Conservation (phyloP, 768 basidiomycete genomes). For the Dendrothele bispora region DNA sequence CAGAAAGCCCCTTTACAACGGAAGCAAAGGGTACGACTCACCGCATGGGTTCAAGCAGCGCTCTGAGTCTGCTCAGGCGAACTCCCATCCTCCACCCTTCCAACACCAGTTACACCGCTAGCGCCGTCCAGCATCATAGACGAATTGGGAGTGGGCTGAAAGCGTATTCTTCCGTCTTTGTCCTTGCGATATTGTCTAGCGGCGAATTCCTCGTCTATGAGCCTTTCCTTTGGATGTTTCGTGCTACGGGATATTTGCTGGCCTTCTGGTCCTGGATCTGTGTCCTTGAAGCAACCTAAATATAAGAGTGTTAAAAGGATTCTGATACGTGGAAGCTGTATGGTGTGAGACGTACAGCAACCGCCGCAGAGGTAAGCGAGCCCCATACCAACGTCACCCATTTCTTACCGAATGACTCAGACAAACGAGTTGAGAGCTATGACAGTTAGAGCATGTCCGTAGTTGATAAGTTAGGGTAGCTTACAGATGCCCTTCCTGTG, state of each 20-base stretch:
- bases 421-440: no score
- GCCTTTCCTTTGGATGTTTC: conserved; percentile 1
- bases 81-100: no score
- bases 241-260: background rate
- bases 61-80: no score
- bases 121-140: no score
- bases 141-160: background rate
- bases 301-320: background rate
- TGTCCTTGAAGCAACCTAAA: background rate
- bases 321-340: background rate
- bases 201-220: background rate
- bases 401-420: no score
- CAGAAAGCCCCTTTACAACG: no score
- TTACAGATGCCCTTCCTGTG: no score
- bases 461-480: no score
- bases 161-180: background rate
- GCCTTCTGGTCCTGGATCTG: conserved; percentile 2
- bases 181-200: conserved; percentile 1
- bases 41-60: no score
- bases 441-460: no score
- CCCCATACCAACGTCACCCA: conserved; percentile 3
- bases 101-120: no score
- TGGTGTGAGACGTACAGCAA: background rate
- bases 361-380: background rate
- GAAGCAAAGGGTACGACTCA: no score